Conservation (phyloP, 805 yeast genomes). For the Clavispora phyllophila region DNA sequence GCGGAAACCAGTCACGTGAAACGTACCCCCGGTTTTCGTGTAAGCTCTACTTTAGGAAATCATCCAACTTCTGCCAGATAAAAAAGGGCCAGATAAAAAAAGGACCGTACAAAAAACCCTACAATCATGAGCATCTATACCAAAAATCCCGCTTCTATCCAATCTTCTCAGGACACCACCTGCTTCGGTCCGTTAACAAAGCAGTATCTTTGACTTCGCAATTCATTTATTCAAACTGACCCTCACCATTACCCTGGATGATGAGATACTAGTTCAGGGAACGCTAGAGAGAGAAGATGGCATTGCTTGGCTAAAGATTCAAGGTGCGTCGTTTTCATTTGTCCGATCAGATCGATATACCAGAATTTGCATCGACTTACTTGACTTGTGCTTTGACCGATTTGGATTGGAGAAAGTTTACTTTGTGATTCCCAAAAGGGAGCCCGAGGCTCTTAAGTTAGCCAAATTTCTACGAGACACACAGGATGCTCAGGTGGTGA, state of each 20-base stretch:
- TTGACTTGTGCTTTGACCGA: constrained; percentile 9
- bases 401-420: constrained; percentile 1
- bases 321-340: not conserved
- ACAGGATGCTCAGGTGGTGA: constrained; percentile 4
- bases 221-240: constrained; percentile 5
- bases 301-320: not conserved
- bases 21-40: too few relatives aligned
- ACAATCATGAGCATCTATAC: not conserved
- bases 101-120: too few relatives aligned
- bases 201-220: constrained; percentile 30
- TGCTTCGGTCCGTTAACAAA: constrained; percentile 6
- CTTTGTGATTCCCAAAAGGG: constrained; percentile 7
- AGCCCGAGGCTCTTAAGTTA: not conserved
- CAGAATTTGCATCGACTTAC: constrained; percentile 8
- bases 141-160: not conserved
- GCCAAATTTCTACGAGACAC: constrained; percentile 5
- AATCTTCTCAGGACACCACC: not conserved
- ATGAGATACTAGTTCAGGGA: not conserved
- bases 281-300: not conserved
- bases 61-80: not conserved
- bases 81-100: not conserved
- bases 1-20: too few relatives aligned
- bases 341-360: not conserved
- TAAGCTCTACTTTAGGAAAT: too few relatives aligned
- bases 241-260: not conserved